Base-by-base conservation (phyloP, 2,329 filamentous ascomycete genomes). In the Phaeomoniella chlamydospora region DNA sequence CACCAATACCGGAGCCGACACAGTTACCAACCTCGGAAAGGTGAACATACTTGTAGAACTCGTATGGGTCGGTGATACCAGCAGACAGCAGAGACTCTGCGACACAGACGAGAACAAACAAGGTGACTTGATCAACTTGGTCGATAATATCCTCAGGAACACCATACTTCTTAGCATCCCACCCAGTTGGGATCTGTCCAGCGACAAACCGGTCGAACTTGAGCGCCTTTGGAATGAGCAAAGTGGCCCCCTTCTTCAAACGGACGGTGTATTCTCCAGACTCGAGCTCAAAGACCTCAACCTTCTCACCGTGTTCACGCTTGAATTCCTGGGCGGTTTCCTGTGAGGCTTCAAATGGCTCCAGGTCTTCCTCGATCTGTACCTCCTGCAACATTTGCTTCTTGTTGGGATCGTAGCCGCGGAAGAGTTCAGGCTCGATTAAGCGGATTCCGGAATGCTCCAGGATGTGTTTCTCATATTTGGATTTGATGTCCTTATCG, bases 31-130 rank as follows among this genome's bases (percentile, higher is more conserved):
- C 83, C 56, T 98, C 84, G 5, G 90, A 96, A 41, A 98, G 77
- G 59, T 98, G 90, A 43, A 98, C 87, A 52, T 98, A 98, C 68
- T 96, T 87, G 74, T 98, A 98, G 66, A 98, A 96, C 64, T 98
- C 90, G 55, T 96, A 98, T 14, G 90, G 92, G 55, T 98, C 92
- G 16, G 90, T 96, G 57, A 98, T 88, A 77, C 90, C 90, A 43
- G 84, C 80, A 18, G 85, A 80, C 35, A 98, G 71, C 5, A 98
- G 77, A 40, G 87, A 78, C 61, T 98, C 92, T 1, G 82, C 85
- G 33, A 87, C 93, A 37, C 84, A 92, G 33, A 96, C 87, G 32
- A 98, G 80, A 18, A 96, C 84, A 55, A 84, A 98, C 34, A 98
- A 72, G 1, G 90, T 94, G 46, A 96, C 88, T 4, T 87, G 90